Evolutionary conservation across 768 basidiomycete species (phyloP).

Genomic region (Auricularia sp.): DNA sequence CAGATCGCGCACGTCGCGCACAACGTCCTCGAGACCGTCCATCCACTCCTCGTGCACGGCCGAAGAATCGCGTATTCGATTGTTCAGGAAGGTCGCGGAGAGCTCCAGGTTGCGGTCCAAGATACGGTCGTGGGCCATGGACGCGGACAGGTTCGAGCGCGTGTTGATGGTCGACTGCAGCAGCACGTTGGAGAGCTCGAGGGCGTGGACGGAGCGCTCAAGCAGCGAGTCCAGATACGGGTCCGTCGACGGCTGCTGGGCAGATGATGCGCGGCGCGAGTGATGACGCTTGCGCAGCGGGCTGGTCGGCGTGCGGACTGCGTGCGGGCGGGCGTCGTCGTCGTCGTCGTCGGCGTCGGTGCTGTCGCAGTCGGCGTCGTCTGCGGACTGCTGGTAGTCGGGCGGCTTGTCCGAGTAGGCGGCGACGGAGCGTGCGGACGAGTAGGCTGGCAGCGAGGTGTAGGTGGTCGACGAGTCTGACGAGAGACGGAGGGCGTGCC

Average conservation of each 20-base stretch:
- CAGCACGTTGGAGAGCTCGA: constrained; percentile 76
- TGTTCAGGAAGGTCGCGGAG: constrained; percentile 6
- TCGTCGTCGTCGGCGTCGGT: not conserved
- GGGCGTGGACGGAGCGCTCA: constrained; percentile 71
- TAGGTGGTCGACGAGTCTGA: not conserved
- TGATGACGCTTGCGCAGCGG: constrained; percentile 15
- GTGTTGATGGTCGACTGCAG: constrained; percentile 68
- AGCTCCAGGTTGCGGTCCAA: constrained; percentile 28
- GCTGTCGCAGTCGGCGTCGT: not conserved
- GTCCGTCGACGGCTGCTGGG: constrained; percentile 42
- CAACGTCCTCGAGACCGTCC: constrained; percentile 58
- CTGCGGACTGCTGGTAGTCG: not conserved
- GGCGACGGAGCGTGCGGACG: not conserved
- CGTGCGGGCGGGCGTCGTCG: not conserved
- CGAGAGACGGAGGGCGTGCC: not conserved
- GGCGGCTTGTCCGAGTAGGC: constrained; percentile 1
- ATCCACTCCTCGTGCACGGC: constrained; percentile 48
- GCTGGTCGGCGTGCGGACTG: not conserved
- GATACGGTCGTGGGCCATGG: constrained; percentile 35
- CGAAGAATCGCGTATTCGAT: constrained; percentile 28
- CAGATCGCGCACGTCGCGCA: constrained; percentile 48
- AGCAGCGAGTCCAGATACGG: constrained; percentile 49
- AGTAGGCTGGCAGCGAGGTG: not conserved
- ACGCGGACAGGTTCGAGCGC: constrained; percentile 41
- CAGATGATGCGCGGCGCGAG: constrained; percentile 4